Conservation (phyloP, 2,329 filamentous ascomycete genomes). For the Hypomyces rosellus region DNA sequence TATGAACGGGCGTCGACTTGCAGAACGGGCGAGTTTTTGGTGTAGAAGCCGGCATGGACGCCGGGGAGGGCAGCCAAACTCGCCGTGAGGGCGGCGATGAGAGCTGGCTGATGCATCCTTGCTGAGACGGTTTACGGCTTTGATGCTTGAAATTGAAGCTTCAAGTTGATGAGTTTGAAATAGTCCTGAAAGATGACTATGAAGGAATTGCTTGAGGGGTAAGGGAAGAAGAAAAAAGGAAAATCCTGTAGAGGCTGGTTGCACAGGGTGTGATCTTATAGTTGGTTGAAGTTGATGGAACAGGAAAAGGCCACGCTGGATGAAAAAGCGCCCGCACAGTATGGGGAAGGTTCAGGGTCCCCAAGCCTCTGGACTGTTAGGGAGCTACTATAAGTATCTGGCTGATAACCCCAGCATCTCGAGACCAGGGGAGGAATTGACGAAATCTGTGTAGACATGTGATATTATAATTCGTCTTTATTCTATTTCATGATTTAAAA, state of each 20-base stretch:
- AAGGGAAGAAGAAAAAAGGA: neutral
- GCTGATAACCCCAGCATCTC: no score
- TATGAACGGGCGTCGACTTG: constrained; percentile 76
- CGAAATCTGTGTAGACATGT: no score
- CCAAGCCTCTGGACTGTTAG: no score
- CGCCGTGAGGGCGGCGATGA: constrained; percentile 42
- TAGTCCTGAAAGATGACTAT: no score
- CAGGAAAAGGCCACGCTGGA: constrained; percentile 27
- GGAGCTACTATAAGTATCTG: no score
- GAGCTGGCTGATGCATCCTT: constrained; percentile 49
- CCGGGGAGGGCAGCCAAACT: constrained; percentile 60
- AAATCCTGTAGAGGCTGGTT: neutral
- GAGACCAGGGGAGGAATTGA: no score
- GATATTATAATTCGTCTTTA: no score
- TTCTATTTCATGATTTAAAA: no score
- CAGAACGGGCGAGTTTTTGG: constrained; percentile 79
- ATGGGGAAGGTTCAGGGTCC: neutral
- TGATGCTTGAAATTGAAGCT: neutral
- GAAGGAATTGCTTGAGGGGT: neutral
- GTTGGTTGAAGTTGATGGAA: constrained; percentile 1
- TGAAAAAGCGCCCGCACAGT: constrained; percentile 5
- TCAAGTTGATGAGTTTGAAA: neutral
- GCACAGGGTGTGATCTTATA: neutral
- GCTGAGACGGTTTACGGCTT: neutral
- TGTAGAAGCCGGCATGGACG: constrained; percentile 68